phyloP scores from a whole-genome alignment of 768 basidiomycete genomes.

The Serendipita sp. region DNA sequence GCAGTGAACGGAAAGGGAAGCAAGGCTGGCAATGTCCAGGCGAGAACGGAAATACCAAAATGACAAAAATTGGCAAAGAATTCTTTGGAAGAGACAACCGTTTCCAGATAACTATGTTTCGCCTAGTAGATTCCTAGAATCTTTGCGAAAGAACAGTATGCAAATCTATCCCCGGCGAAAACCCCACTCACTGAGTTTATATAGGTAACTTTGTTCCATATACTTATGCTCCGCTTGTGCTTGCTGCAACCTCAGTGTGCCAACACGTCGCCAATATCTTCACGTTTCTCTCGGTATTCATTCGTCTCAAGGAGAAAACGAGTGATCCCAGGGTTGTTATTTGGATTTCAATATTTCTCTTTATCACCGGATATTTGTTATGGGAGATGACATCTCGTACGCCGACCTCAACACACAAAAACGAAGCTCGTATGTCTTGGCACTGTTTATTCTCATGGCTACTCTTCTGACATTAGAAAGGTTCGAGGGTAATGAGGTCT shows the following conservation, averaged over 20 bases:
- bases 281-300: conserved; percentile 68
- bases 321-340: conserved; percentile 58
- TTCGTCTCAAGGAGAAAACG: conserved; percentile 41
- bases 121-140: conserved; percentile 54
- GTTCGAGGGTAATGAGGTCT: conserved; percentile 58
- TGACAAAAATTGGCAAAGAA: conserved; percentile 38
- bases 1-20: not conserved
- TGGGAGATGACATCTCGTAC: conserved; percentile 36
- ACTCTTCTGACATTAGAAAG: conserved; percentile 20
- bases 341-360: conserved; percentile 43
- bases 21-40: not conserved
- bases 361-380: conserved; percentile 39
- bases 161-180: conserved; percentile 9
- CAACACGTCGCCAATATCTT: conserved; percentile 73
- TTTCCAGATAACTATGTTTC: conserved; percentile 82
- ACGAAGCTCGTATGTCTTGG: not conserved
- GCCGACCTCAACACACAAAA: not conserved
- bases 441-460: too few species aligned
- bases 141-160: conserved; percentile 59
- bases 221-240: conserved; percentile 55
- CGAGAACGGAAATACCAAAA: not conserved
- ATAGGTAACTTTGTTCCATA: conserved; percentile 70
- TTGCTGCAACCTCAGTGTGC: conserved; percentile 57
- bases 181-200: not conserved
- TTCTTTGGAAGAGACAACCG: conserved; percentile 61